A percentile compares a stretch with the other conserved stretches of the same genome.
These are phyloP conservation scores for Dentipellis sp. DNA, from an alignment of 768 basidiomycete species.

Conservation along the genomic window DNA sequence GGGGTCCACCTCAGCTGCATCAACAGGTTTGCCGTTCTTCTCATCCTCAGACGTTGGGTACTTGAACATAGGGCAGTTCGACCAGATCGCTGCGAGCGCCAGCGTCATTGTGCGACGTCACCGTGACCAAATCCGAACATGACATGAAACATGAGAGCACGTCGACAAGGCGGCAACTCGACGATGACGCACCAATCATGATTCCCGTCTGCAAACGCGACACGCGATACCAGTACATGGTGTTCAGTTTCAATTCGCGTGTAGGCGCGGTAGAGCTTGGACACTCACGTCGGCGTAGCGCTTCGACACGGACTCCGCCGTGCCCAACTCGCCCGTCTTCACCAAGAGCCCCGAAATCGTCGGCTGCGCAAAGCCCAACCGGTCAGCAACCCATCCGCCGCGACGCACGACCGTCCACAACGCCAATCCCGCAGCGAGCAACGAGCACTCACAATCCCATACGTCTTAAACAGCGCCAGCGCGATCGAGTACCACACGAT, in stretches of 20 bases:
- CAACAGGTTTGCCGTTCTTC: neutral
- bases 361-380: conserved; percentile 34
- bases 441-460: conserved; percentile 30
- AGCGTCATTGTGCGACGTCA: no score
- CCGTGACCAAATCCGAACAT: no score
- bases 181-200: neutral
- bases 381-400: no score
- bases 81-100: no score
- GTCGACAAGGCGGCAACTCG: neutral
- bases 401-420: neutral
- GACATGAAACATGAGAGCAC: neutral
- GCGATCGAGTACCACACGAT: conserved; percentile 30
- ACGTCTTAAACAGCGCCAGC: conserved; percentile 48
- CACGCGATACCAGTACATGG: neutral
- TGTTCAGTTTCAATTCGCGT: neutral
- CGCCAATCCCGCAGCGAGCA: neutral
- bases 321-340: conserved; percentile 31
- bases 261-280: no score
- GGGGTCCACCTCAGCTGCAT: neutral
- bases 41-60: neutral
- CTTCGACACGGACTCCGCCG: conserved; percentile 27
- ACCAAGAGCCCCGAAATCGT: conserved; percentile 34
- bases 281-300: conserved; percentile 41
- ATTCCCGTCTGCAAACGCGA: neutral
- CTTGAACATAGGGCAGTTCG: neutral